A percentile compares a stretch with the other conserved stretches of the same genome.
Evolutionary conservation across 2,329 filamentous ascomycete genomes (phyloP).

Genomic region (Nannizziopsis arthrosporioides): DNA sequence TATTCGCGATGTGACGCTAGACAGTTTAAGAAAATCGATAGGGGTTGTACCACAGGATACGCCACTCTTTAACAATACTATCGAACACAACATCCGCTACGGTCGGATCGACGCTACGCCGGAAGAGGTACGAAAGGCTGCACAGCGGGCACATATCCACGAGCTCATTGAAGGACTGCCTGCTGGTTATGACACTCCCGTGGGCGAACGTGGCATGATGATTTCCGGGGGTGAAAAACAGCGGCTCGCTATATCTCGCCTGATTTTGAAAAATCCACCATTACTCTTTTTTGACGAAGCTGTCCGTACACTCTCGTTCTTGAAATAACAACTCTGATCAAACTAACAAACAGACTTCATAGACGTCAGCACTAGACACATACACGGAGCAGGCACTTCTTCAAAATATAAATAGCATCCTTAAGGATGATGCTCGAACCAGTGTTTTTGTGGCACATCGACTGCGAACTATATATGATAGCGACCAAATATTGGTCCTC

Average conservation of each 20-base stretch:
- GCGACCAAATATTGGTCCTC: constrained; percentile 83
- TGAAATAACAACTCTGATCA: not conserved
- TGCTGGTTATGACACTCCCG: constrained; percentile 80
- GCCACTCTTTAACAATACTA: constrained; percentile 90
- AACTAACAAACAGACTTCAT: constrained; percentile 8
- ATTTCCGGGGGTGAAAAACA: constrained; percentile 94
- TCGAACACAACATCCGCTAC: constrained; percentile 91
- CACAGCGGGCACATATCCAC: constrained; percentile 72
- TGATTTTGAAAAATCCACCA: constrained; percentile 81
- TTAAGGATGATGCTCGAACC: constrained; percentile 76
- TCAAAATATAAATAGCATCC: constrained; percentile 82
- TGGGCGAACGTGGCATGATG: constrained; percentile 92
- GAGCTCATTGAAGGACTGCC: constrained; percentile 69
- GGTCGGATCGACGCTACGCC: constrained; percentile 65
- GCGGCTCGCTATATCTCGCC: constrained; percentile 66
- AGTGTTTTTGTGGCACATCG: constrained; percentile 93
- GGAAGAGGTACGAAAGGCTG: constrained; percentile 64
- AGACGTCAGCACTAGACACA: constrained; percentile 79
- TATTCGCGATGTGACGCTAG: constrained; percentile 67
- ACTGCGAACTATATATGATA: constrained; percentile 84
- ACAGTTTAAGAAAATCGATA: constrained; percentile 72
- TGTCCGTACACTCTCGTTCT: constrained; percentile 30
- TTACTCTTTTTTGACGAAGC: constrained; percentile 92
- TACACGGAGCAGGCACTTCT: constrained; percentile 86
- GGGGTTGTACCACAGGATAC: constrained; percentile 97